Evolutionary conservation across 257 asterid species (phyloP), one percentile per base, ranked within the genome.

Genomic region (Solanum pennellii): DNA sequence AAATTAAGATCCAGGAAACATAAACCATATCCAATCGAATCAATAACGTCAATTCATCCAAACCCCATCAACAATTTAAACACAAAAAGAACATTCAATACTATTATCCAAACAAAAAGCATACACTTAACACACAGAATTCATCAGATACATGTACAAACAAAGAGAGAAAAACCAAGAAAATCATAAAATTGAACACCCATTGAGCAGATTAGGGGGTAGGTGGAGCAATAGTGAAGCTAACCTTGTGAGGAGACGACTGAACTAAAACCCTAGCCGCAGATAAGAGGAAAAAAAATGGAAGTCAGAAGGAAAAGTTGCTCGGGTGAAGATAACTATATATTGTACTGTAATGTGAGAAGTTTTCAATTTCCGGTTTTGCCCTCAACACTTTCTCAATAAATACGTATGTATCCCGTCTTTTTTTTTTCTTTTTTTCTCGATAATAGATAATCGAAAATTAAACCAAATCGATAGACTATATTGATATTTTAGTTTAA

Each of bases 211-310:
- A 82, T 29, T 29, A 82, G 31, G 39, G 65, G 84, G 65, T 0
- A 18, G 76, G 41, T 6, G 2, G 39, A 27, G 31, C 13, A 14
- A 5, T 11, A 45, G 66, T 16, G 84, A 82, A 82, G 45, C 45
- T 16, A 29, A 82, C 85, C 85, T 82, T 82, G 85, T 42, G 83
- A 42, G 59, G 60, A 42, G 83, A 82, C 49, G 85, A 82, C 29
- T 82, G 69, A 49, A 31, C 85, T 82, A 49, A 82, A 82, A 49
- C 85, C 85, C 69, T 82, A 82, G 85, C 85, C 69, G 85, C 85
- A 82, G 45, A 29, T 10, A 21, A 47, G 23, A 62, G 85, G 69
- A 45, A 0, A 10, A 27, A 20, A 49, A 49, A 82, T 18, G 25
- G 23, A 29, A 29, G 44, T 29, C 42, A 44, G 25, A 44, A 20